Conservation (phyloP, 192 early-diverging fungal genomes). For the Linnemannia exigua region DNA sequence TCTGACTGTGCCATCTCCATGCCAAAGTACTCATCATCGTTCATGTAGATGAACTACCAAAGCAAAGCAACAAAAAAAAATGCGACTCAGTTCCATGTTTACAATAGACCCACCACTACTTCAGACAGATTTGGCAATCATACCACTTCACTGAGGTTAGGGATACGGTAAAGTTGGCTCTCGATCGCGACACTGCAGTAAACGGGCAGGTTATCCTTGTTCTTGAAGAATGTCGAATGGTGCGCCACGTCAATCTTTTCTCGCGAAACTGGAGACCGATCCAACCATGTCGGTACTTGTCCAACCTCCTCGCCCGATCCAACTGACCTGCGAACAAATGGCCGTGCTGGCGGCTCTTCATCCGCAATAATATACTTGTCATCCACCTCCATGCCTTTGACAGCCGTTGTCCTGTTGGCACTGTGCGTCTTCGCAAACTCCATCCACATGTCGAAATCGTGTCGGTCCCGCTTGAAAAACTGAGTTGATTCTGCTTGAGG, state of each 20-base stretch:
- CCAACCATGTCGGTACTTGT: constrained; percentile 57
- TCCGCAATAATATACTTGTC: not conserved
- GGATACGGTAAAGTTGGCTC: constrained; percentile 52
- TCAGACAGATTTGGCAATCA: no score
- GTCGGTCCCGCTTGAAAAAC: not conserved
- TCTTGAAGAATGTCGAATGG: constrained; percentile 47
- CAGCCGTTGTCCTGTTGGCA: not conserved
- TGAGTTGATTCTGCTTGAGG: not conserved
- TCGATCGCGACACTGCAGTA: constrained; percentile 61
- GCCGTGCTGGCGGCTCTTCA: not conserved
- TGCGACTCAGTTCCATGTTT: no score
- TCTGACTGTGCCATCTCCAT: constrained; percentile 43
- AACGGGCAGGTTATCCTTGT: constrained; percentile 37
- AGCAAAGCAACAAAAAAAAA: no score
- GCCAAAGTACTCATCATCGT: constrained; percentile 59
- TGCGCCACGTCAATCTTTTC: constrained; percentile 12
- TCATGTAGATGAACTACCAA: constrained; percentile 59
- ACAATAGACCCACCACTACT: no score
- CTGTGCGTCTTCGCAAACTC: not conserved
- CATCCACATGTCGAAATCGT: not conserved
- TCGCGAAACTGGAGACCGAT: not conserved
- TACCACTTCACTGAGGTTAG: constrained; percentile 44
- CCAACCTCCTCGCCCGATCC: not conserved
- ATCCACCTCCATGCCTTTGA: not conserved
- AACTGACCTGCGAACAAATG: not conserved